Percentiles rank a stretch among this genome's conserved stretches.
Evolutionary conservation across 163 green algal species (phyloP).

Genomic region (Chloroidium sp.): DNA sequence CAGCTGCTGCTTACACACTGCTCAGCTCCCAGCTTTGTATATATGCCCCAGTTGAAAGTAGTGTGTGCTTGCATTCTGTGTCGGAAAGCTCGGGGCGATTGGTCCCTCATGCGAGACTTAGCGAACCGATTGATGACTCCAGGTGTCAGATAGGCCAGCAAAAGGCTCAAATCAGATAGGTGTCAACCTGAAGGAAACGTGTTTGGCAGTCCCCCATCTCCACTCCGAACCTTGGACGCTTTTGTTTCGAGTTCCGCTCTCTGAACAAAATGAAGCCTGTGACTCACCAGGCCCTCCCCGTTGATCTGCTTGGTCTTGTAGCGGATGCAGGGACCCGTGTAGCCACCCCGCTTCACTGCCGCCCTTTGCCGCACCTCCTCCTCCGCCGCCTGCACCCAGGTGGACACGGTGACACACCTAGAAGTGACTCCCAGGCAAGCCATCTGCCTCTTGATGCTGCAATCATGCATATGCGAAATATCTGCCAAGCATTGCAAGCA

Average conservation of each 20-base stretch:
- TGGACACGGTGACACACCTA: neutral
- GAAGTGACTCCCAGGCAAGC: neutral
- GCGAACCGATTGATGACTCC: neutral
- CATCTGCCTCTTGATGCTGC: too few species aligned
- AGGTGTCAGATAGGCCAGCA: neutral
- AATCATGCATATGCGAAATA: neutral
- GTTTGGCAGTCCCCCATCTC: too few species aligned
- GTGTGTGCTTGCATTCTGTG: neutral
- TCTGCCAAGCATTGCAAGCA: neutral
- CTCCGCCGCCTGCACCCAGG: slow-evolving; percentile 23
- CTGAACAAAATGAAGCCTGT: neutral
- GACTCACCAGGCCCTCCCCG: slow-evolving; percentile 10
- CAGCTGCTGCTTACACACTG: neutral
- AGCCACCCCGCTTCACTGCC: slow-evolving; percentile 28
- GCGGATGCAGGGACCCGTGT: slow-evolving; percentile 59
- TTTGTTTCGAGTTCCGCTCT: neutral
- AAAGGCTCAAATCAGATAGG: neutral
- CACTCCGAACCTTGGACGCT: too few species aligned
- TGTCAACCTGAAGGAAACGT: neutral
- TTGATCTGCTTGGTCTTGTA: slow-evolving; percentile 29
- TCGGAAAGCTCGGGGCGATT: neutral
- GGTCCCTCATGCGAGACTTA: neutral
- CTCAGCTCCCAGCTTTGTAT: too few species aligned
- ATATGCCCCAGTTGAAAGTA: too few species aligned
- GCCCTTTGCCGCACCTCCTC: slow-evolving; percentile 73